Evolutionary conservation across 768 basidiomycete genomes (phyloP).

Genomic region (Lactifluus pinguis): DNA sequence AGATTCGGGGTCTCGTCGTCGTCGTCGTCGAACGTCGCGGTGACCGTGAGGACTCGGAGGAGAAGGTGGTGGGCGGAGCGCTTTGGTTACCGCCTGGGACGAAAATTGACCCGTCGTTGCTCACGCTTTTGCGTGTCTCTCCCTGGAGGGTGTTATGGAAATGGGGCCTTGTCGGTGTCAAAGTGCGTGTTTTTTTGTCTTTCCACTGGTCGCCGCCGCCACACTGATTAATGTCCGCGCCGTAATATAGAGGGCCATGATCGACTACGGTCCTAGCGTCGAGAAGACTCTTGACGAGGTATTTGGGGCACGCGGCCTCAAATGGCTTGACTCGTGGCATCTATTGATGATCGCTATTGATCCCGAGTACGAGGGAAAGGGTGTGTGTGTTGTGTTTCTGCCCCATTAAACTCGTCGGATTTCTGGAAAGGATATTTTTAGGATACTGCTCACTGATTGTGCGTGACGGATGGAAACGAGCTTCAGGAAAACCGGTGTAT

Average conservation of each 20-base stretch:
- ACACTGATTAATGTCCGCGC: too few species aligned
- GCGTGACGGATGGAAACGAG: slow-evolving; percentile 17
- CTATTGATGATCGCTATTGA: slow-evolving; percentile 15
- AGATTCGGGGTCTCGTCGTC: background rate
- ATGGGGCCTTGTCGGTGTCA: slow-evolving; percentile 17
- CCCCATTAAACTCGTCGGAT: background rate
- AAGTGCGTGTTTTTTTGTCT: slow-evolving; percentile 7
- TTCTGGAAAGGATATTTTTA: background rate
- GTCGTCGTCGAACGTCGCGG: slow-evolving; percentile 6
- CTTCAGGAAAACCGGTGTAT: slow-evolving; percentile 15
- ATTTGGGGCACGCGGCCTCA: slow-evolving; percentile 11
- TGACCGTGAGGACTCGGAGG: background rate
- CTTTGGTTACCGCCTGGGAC: slow-evolving; percentile 19
- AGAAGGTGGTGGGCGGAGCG: slow-evolving; percentile 17
- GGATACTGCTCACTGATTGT: slow-evolving; percentile 19
- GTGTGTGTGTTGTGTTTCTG: background rate
- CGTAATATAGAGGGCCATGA: background rate
- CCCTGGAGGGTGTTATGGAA: slow-evolving; percentile 5
- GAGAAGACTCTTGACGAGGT: slow-evolving; percentile 6
- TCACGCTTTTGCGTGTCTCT: slow-evolving; percentile 14
- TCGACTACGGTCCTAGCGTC: slow-evolving; percentile 11
- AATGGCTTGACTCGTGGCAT: slow-evolving; percentile 17
- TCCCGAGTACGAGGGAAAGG: slow-evolving; percentile 16
- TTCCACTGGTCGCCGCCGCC: background rate
- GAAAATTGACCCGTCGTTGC: slow-evolving; percentile 7